Evolutionary conservation across 169 alveolate species (phyloP), one percentile per base, ranked within the genome.

Genomic region (Plasmodium vinckei): DNA sequence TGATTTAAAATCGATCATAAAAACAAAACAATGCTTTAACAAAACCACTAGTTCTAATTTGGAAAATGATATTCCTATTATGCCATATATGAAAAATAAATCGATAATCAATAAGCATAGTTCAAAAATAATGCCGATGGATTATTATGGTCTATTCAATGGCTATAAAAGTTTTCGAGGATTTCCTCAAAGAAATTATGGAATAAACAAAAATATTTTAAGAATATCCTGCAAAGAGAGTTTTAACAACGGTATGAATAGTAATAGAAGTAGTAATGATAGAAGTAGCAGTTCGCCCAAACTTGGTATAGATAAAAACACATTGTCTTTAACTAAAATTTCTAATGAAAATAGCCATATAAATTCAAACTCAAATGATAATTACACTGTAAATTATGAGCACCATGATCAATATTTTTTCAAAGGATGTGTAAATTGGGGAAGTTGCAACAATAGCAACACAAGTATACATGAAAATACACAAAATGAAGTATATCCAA

Each of bases 1-100:
- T 61, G 82, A 79, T 67, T 79, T 79, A 71, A 79, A 79, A 70
- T 79, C 89, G 3, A 71, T 79, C 33, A 79, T 79, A 65, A 53
- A 79, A 67, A 79, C 89, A 12, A 67, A 79, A 61, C 67, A 79
- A 79, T 15, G 47, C 15, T 79, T 79, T 61, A 79, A 67, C 23
- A 79, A 79, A 79, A 51, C 33, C 51, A 33, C 68, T n/a, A 33
- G 72, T 44, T 6, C 60, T 15, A 54, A 67, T 67, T 10, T 67
- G 33, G 68, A 44, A 33, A 59, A 60, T 33, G 67, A 79, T 15
- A 53, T 67, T 17, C 33, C 63, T 5, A 67, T 53, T 9, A 67
- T 7, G 49, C 33, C 89, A 1, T n/a, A 10, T 79, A 49, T 69
- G 59, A 12, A 79, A n/a, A 79, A 67, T 46, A 67, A 47, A 39